Conservation (phyloP, 106 monocot genomes). For the Cymbidium sinense region DNA sequence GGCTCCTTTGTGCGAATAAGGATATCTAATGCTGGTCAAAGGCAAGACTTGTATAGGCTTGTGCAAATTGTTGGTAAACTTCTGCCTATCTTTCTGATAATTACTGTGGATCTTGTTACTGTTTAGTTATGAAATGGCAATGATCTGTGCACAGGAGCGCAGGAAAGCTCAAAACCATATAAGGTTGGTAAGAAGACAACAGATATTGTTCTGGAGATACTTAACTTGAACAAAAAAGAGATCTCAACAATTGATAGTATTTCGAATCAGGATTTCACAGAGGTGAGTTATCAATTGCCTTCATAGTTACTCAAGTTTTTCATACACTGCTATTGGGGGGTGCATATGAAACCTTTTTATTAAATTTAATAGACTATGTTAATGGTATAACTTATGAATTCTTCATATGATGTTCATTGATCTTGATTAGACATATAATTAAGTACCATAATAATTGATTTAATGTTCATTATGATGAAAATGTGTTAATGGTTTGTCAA, state of each 20-base stretch:
- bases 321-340: not conserved
- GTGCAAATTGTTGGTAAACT: slow-evolving; percentile 86
- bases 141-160: slow-evolving; percentile 46
- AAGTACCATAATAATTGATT: too few species aligned
- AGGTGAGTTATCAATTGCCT: slow-evolving; percentile 32
- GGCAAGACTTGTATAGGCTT: slow-evolving; percentile 86
- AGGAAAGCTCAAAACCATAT: slow-evolving; percentile 55
- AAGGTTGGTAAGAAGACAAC: slow-evolving; percentile 84
- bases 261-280: slow-evolving; percentile 98
- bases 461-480: too few species aligned
- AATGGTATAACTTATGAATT: not conserved
- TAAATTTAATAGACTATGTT: not conserved
- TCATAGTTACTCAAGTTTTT: not conserved
- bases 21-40: slow-evolving; percentile 66
- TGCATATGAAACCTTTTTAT: not conserved
- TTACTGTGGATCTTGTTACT: not conserved
- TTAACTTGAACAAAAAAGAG: slow-evolving; percentile 87
- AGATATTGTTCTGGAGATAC: slow-evolving; percentile 70
- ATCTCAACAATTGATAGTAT: slow-evolving; percentile 63
- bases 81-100: not conserved
- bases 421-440: too few species aligned
- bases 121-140: not conserved
- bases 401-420: not conserved
- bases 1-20: slow-evolving; percentile 92
- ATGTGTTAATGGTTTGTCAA: too few species aligned